phyloP scores from a whole-genome alignment of 2,329 filamentous ascomycete genomes.

The Exophiala oligosperma region DNA sequence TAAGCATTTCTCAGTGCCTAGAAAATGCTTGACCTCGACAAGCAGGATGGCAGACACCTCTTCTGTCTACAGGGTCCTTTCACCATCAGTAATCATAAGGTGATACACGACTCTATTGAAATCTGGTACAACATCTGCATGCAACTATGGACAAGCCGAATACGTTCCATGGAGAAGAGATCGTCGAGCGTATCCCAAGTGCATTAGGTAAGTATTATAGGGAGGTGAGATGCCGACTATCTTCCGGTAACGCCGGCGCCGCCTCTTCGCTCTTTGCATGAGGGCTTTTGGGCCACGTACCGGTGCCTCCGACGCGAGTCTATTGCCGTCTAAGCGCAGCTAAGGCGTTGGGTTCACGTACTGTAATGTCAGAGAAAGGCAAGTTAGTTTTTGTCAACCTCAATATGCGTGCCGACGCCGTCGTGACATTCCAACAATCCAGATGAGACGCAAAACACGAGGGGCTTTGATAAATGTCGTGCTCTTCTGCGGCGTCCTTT shows the following conservation, averaged over 20 bases:
- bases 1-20: neutral
- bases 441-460: conserved; percentile 41
- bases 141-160: too few relatives aligned
- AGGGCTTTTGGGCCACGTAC: neutral
- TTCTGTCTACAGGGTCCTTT: too few relatives aligned
- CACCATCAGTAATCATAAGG: too few relatives aligned
- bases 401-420: too few relatives aligned
- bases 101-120: neutral
- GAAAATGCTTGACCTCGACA: neutral
- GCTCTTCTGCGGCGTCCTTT: conserved; percentile 37
- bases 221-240: neutral
- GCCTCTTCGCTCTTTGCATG: neutral
- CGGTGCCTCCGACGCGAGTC: neutral
- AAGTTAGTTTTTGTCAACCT: too few relatives aligned
- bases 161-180: too few relatives aligned
- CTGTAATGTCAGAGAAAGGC: neutral
- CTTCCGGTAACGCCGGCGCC: neutral
- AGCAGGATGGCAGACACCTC: neutral
- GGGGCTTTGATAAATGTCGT: conserved; percentile 38
- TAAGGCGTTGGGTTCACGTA: neutral
- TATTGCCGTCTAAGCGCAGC: neutral
- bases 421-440: neutral
- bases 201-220: neutral
- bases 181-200: too few relatives aligned
- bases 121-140: neutral